Percentiles rank a stretch among this genome's conserved stretches.
These are phyloP conservation scores for Salvia miltiorrhiza DNA, from an alignment of 257 asterid species.

Conservation along the genomic window DNA sequence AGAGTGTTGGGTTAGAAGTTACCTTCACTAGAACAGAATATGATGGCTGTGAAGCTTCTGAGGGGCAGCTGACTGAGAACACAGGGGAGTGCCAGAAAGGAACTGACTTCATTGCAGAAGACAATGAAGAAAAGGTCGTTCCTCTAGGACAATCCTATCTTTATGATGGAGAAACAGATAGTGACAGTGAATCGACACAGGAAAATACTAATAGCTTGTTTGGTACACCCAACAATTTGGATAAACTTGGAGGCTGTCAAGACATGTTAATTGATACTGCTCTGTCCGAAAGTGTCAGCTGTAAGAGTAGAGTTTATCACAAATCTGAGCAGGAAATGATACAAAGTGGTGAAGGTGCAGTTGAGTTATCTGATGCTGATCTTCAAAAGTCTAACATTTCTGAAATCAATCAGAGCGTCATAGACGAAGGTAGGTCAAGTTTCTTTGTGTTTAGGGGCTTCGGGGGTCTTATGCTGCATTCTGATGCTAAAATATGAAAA, in stretches of 20 bases:
- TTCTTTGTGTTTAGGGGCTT: not conserved
- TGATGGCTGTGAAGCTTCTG: constrained; percentile 23
- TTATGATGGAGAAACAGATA: constrained; percentile 11
- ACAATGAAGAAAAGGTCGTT: not conserved
- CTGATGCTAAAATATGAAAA: constrained; percentile 1
- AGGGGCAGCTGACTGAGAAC: constrained; percentile 19
- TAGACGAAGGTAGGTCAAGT: constrained; percentile 12
- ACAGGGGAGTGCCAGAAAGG: constrained; percentile 13
- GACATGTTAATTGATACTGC: constrained; percentile 17
- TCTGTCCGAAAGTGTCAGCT: constrained; percentile 7
- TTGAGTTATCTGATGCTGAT: constrained; percentile 16
- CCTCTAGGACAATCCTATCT: constrained; percentile 3
- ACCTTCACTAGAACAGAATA: not conserved
- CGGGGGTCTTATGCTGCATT: not conserved
- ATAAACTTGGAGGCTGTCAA: constrained; percentile 14
- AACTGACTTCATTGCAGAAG: constrained; percentile 12
- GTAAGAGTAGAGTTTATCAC: not conserved
- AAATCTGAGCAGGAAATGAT: constrained; percentile 6
- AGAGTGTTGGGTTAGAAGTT: constrained; percentile 13
- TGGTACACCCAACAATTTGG: constrained; percentile 15
- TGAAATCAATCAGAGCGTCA: constrained; percentile 8
- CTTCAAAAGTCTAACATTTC: constrained; percentile 5
- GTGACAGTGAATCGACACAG: constrained; percentile 13
- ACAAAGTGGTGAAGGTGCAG: constrained; percentile 18
- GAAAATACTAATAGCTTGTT: not conserved